These are phyloP conservation scores for Lomentospora prolificans DNA, from an alignment of 2,329 filamentous ascomycete species.

Conservation along the genomic window DNA sequence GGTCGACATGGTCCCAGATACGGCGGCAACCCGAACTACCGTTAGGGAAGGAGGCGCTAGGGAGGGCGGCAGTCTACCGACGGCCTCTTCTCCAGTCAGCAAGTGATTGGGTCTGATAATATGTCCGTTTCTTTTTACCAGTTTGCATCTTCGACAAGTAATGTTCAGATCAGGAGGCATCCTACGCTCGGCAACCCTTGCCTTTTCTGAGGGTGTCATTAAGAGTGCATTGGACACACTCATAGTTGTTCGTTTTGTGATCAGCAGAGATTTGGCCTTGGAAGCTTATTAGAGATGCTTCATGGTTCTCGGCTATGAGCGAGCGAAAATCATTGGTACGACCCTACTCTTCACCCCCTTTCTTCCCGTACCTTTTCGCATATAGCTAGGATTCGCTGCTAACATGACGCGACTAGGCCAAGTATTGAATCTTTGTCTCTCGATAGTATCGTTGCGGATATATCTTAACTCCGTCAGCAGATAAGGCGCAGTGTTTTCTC, in stretches of 20 bases:
- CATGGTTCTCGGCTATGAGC: not conserved
- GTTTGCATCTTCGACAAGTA: constrained; percentile 34
- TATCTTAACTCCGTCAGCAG: not conserved
- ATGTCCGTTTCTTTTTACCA: constrained; percentile 1
- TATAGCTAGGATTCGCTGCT: not conserved
- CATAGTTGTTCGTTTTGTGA: constrained; percentile 52
- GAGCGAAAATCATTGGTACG: not conserved
- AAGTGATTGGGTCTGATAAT: not conserved
- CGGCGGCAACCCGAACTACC: constrained; percentile 44
- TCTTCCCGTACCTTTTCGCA: not conserved
- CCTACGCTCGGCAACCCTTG: constrained; percentile 36
- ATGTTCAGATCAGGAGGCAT: constrained; percentile 47
- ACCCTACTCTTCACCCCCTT: not conserved
- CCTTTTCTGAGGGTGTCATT: constrained; percentile 31
- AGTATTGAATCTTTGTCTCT: not conserved
- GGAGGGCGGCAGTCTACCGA: not conserved
- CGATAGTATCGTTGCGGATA: constrained; percentile 1
- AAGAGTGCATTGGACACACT: constrained; percentile 49
- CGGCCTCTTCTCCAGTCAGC: not conserved
- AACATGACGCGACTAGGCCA: not conserved
- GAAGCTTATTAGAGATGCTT: not conserved
- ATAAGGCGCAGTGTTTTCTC: not conserved
- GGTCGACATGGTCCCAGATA: constrained; percentile 34
- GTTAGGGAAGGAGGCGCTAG: constrained; percentile 26
- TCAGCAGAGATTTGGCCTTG: constrained; percentile 19